These are phyloP conservation scores for Pichia norvegensis DNA, from an alignment of 1,139 yeast genomes.

Conservation along the genomic window DNA sequence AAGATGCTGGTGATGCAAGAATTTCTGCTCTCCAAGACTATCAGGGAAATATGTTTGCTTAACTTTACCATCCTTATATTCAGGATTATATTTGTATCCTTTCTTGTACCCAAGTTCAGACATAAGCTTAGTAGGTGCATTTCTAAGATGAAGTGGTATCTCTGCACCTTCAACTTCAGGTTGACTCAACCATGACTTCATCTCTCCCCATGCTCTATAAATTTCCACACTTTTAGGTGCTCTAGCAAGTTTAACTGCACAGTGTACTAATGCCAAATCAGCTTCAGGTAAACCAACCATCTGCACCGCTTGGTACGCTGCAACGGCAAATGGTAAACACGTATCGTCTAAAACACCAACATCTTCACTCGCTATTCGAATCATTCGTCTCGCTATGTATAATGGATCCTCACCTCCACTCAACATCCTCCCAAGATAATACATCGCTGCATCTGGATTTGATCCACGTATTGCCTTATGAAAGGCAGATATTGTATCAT, in stretches of 20 bases:
- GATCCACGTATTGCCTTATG: constrained; percentile 88
- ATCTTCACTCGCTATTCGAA: constrained; percentile 88
- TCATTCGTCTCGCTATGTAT: constrained; percentile 86
- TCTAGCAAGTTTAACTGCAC: constrained; percentile 78
- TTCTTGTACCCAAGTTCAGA: constrained; percentile 78
- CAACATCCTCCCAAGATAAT: constrained; percentile 79
- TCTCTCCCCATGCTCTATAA: constrained; percentile 66
- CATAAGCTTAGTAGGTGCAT: constrained; percentile 92
- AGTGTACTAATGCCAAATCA: constrained; percentile 81
- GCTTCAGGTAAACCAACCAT: constrained; percentile 97
- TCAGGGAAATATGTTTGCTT: constrained; percentile 64
- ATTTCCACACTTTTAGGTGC: constrained; percentile 84
- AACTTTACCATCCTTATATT: constrained; percentile 62
- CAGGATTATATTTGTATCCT: constrained; percentile 83
- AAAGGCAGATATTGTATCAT: constrained; percentile 89
- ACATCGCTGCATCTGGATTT: constrained; percentile 82
- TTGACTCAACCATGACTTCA: constrained; percentile 51
- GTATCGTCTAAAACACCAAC: constrained; percentile 76
- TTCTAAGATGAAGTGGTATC: constrained; percentile 75
- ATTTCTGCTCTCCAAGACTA: constrained; percentile 32
- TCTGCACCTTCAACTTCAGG: constrained; percentile 59
- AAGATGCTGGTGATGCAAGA: constrained; percentile 36
- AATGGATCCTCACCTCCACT: constrained; percentile 91
- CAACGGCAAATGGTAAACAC: constrained; percentile 78
- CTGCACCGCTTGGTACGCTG: constrained; percentile 81